Base-by-base conservation (phyloP, 164 flowering plant species). In the Aristolochia californica region DNA sequence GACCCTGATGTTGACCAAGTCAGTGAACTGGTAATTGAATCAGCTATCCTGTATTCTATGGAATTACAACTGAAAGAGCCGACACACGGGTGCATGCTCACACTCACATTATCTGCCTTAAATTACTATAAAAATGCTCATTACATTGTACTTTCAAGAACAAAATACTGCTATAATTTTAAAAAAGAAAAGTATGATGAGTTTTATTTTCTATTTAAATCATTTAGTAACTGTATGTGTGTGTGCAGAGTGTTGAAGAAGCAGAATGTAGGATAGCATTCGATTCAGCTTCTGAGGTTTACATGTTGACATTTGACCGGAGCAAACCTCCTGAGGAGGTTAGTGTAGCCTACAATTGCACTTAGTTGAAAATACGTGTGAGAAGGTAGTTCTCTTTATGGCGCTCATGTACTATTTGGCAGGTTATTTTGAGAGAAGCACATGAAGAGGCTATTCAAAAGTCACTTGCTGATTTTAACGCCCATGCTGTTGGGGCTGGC, bases 231-330 rank as follows among this genome's bases (percentile, higher is more conserved):
- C 23, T 28, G 22, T 25, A 54, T 54, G 22, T 27, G 15, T 25
- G 13, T n/a, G n/a, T 75, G 59, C 77, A 94, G 99, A 94, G 94
- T 78, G 97, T 94, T 71, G 99, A 94, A 79, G 99, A 94, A 77
- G 78, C 94, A 60, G 99, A 90, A 78, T 90, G 99, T 69, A 77
- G 91, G 24, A 78, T 80, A 68, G 97, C 97, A 40, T 90, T 69
- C 73, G 99, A 94, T 57, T 56, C 71, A 54, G 96, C 94, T 56
- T 63, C 85, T 44, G 97, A 94, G 59, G 75, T 62, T 53, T 94
- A 90, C 65, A 82, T 77, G 97, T 76, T 93, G 45, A 57, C 81
- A 27, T 88, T 94, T 80, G 97, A 94, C 67, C 88, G 91, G 59
- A 75, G 91, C 48, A 88, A 81, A 74, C 93, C 89, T 55, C 83